These are phyloP conservation scores for Diaporthe vaccinii DNA, from an alignment of 2,329 filamentous ascomycete species.

Conservation along the genomic window DNA sequence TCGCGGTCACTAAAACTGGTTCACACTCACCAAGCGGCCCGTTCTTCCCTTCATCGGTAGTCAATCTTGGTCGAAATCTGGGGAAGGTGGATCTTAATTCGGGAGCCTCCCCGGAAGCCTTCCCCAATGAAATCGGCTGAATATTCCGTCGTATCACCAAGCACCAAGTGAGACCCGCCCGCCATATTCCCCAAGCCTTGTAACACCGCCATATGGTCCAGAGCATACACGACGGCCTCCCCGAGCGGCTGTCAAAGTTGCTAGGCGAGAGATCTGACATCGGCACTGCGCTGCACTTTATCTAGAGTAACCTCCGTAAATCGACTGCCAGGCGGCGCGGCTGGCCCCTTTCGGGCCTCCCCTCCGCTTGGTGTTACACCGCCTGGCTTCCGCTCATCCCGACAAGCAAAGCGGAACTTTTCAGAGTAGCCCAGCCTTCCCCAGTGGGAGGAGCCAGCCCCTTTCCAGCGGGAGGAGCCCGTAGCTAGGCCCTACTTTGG, in stretches of 20 bases:
- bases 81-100: conserved; percentile 34
- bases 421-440: background rate
- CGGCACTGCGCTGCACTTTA: conserved; percentile 32
- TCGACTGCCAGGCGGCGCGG: conserved; percentile 15
- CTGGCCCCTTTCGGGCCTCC: conserved; percentile 26
- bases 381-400: conserved; percentile 14
- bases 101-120: background rate
- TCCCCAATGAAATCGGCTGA: background rate
- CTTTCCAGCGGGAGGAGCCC: conserved; percentile 6
- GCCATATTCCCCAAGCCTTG: background rate
- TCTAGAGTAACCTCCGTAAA: conserved; percentile 28
- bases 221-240: conserved; percentile 1
- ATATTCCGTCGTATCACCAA: background rate
- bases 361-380: conserved; percentile 28
- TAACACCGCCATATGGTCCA: background rate
- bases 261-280: conserved; percentile 25
- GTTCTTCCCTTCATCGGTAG: conserved; percentile 36
- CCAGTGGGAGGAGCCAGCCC: conserved; percentile 1
- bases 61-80: conserved; percentile 29
- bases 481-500: background rate
- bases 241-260: conserved; percentile 17
- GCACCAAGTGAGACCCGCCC: background rate
- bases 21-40: conserved; percentile 29
- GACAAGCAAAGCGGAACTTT: conserved; percentile 13
- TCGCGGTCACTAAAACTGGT: conserved; percentile 17